Conservation (phyloP, 2,329 filamentous ascomycete species). For the Colletotrichum noveboracense region DNA sequence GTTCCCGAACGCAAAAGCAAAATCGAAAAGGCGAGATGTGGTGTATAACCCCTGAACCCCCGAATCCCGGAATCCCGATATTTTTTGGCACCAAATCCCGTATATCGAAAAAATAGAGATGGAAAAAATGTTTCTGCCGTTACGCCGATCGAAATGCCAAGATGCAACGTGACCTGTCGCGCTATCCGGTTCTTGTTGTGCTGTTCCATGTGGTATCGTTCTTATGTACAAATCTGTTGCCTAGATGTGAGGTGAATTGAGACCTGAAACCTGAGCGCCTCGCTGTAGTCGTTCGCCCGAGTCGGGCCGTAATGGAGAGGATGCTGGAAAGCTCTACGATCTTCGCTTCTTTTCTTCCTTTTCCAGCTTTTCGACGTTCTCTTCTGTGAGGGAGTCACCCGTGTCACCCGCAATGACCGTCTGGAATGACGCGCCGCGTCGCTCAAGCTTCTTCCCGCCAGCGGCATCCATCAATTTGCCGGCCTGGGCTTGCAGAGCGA, state of each 20-base stretch:
- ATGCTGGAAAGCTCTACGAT: background rate
- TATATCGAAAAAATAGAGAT: background rate
- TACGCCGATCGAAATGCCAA: slow-evolving; percentile 23
- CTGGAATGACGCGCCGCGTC: slow-evolving; percentile 38
- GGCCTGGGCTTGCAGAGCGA: slow-evolving; percentile 48
- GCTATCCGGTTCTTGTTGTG: background rate
- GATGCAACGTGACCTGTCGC: slow-evolving; percentile 21
- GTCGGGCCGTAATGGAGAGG: background rate
- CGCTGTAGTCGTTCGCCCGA: background rate
- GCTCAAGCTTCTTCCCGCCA: slow-evolving; percentile 37
- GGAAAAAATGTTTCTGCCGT: background rate
- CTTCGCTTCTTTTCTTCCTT: slow-evolving; percentile 32
- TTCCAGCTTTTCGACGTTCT: slow-evolving; percentile 56
- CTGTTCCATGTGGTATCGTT: background rate
- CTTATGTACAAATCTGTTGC: slow-evolving; percentile 4
- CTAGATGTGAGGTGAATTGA: background rate
- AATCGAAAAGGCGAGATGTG: background rate
- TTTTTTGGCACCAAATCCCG: background rate
- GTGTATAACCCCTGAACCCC: background rate
- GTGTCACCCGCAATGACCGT: slow-evolving; percentile 41
- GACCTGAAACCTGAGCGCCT: background rate
- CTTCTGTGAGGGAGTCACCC: slow-evolving; percentile 56
- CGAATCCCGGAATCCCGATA: background rate
- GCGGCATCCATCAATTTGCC: slow-evolving; percentile 53
- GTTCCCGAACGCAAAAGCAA: background rate